Conservation (phyloP, 352 stramenopile genomes). For the Phytophthora fragariaefolia region DNA sequence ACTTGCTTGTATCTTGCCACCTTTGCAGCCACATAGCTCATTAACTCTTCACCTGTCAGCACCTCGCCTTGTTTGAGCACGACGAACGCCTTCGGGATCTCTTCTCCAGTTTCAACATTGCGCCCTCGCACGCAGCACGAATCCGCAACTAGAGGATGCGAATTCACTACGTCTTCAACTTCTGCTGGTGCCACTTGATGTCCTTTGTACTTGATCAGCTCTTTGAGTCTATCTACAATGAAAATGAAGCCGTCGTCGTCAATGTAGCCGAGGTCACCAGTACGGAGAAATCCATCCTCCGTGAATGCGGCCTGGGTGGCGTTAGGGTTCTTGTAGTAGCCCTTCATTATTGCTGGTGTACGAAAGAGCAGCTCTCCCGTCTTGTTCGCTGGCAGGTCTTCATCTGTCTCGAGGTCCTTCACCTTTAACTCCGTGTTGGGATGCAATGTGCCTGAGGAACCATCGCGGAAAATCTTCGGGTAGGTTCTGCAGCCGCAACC, state of each 20-base stretch:
- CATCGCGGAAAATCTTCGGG: constrained; percentile 20
- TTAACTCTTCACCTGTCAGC: constrained; percentile 29
- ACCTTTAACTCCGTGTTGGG: constrained; percentile 47
- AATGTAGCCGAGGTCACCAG: constrained; percentile 91
- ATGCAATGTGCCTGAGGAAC: constrained; percentile 40
- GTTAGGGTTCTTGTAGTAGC: constrained; percentile 74
- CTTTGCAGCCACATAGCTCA: constrained; percentile 73
- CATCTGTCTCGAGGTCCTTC: constrained; percentile 36
- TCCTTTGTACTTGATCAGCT: constrained; percentile 95
- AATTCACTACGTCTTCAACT: constrained; percentile 90
- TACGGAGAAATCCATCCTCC: constrained; percentile 81
- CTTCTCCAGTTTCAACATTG: constrained; percentile 75
- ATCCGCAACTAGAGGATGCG: constrained; percentile 78
- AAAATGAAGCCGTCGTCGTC: constrained; percentile 92
- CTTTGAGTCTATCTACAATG: constrained; percentile 93
- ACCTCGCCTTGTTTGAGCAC: constrained; percentile 62
- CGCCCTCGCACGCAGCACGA: constrained; percentile 58
- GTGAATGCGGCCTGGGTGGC: constrained; percentile 79
- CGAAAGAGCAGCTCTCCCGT: constrained; percentile 79
- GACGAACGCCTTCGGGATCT: constrained; percentile 91
- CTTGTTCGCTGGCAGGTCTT: constrained; percentile 38
- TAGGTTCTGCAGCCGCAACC: constrained; percentile 48
- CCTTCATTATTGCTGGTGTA: constrained; percentile 35
- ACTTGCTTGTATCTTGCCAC: constrained; percentile 91
- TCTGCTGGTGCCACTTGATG: constrained; percentile 92